phyloP scores from a whole-genome alignment of 192 early-diverging fungal species.

The Glomus cerebriforme region DNA sequence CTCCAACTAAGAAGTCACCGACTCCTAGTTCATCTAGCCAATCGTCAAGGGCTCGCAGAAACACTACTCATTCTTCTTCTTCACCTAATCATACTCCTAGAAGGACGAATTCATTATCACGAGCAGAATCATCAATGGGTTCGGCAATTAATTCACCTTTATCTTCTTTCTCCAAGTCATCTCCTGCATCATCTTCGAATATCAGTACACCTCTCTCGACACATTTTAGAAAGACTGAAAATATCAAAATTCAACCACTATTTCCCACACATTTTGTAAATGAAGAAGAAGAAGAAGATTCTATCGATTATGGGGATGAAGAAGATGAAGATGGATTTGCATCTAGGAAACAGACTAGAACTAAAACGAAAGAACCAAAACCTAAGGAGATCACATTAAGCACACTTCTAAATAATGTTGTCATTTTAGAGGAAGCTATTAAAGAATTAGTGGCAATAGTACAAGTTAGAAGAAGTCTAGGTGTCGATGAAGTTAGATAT shows the following conservation, averaged over 20 bases:
- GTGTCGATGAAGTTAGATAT: slow-evolving; percentile 66
- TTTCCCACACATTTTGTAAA: slow-evolving; percentile 57
- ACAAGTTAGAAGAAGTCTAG: slow-evolving; percentile 73
- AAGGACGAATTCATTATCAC: slow-evolving; percentile 8
- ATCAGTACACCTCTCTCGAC: slow-evolving; percentile 24
- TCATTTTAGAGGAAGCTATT: slow-evolving; percentile 88
- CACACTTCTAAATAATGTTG: slow-evolving; percentile 83
- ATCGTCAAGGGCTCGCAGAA: neutral
- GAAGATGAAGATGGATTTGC: slow-evolving; percentile 43
- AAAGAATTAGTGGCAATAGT: slow-evolving; percentile 89
- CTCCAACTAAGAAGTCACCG: slow-evolving; percentile 23
- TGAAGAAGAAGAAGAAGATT: slow-evolving; percentile 50
- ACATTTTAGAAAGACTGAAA: slow-evolving; percentile 44
- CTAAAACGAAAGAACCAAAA: slow-evolving; percentile 35
- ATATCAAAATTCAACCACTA: slow-evolving; percentile 54
- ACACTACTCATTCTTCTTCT: neutral
- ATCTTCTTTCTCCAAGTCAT: slow-evolving; percentile 14
- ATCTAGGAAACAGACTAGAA: slow-evolving; percentile 37
- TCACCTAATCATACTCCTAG: neutral
- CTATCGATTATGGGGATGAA: slow-evolving; percentile 19
- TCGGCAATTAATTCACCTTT: slow-evolving; percentile 2
- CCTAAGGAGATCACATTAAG: slow-evolving; percentile 55
- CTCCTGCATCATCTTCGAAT: slow-evolving; percentile 22
- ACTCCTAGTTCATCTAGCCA: neutral
- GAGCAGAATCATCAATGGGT: neutral